Conservation (phyloP, 2,329 filamentous ascomycete genomes). For the Fusarium beomiforme region DNA sequence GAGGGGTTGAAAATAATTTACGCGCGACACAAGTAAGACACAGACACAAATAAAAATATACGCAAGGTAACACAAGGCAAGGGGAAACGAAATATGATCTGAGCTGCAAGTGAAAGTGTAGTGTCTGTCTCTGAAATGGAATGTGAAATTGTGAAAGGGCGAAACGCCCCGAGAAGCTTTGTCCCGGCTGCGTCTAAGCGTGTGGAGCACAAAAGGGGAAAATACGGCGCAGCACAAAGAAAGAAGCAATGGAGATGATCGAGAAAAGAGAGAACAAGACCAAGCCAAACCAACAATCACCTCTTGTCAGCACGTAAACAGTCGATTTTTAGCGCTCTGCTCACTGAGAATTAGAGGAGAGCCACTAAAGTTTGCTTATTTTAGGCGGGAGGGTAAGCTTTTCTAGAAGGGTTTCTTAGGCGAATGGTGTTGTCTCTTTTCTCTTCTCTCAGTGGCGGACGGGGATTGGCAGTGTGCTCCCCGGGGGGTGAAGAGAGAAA, state of each 20-base stretch:
- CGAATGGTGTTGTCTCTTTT: conserved; percentile 32
- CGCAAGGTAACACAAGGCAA: neutral
- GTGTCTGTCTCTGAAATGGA: neutral
- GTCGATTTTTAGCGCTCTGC: neutral
- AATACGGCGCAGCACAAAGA: conserved; percentile 2
- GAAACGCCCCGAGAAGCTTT: conserved; percentile 7
- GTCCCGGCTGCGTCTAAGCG: neutral
- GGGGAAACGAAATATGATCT: neutral
- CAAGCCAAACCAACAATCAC: too few relatives aligned
- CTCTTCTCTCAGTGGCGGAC: conserved; percentile 22
- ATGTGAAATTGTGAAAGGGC: conserved; percentile 13
- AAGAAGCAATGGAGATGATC: neutral
- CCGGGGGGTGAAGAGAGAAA: neutral
- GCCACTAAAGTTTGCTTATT: neutral
- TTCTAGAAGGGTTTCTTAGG: conserved; percentile 17
- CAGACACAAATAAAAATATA: neutral
- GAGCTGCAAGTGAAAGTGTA: neutral
- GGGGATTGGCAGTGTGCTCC: neutral
- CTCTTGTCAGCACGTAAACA: neutral
- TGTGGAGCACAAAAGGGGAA: conserved; percentile 15
- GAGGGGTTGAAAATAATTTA: neutral
- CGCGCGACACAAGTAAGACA: neutral
- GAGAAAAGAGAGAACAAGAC: conserved; percentile 34
- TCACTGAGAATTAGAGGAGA: neutral
- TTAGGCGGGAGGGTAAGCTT: neutral